Conservation (phyloP, 257 asterid genomes). For the Plectranthus barbatus region DNA sequence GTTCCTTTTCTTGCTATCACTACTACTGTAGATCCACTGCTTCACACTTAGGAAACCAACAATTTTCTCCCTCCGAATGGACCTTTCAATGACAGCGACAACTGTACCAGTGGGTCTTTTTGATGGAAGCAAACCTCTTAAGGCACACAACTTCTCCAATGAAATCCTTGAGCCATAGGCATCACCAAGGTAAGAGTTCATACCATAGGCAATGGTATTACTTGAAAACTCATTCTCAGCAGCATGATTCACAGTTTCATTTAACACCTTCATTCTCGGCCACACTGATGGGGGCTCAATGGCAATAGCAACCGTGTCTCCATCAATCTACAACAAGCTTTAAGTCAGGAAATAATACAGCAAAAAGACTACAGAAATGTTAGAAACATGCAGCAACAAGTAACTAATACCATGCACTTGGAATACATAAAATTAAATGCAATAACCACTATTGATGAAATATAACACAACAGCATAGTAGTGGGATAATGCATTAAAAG, state of each 20-base stretch:
- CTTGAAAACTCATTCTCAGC: conserved; percentile 12
- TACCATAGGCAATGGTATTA: conserved; percentile 2
- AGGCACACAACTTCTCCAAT: conserved; percentile 39
- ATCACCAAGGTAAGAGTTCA: conserved; percentile 21
- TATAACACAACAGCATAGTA: too few species aligned
- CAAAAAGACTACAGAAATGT: not conserved
- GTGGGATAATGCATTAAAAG: too few species aligned
- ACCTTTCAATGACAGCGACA: conserved; percentile 57
- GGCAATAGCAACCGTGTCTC: conserved; percentile 68
- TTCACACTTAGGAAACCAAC: conserved; percentile 68
- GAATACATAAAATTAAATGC: too few species aligned
- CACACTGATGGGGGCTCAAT: conserved; percentile 62
- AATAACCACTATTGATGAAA: too few species aligned
- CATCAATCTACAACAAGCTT: conserved; percentile 57
- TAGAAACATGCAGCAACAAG: not conserved
- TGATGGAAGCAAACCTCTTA: conserved; percentile 41
- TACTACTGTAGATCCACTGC: conserved; percentile 46
- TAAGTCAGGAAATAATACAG: not conserved
- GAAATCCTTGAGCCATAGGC: conserved; percentile 24
- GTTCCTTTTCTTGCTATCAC: conserved; percentile 45
- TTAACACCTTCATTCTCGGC: conserved; percentile 46
- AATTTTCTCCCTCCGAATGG: conserved; percentile 47
- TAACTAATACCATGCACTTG: too few species aligned
- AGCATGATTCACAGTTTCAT: conserved; percentile 21
- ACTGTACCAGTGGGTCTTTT: conserved; percentile 88